Evolutionary conservation across 257 asterid species (phyloP).

Genomic region (Solanum verrucosum): DNA sequence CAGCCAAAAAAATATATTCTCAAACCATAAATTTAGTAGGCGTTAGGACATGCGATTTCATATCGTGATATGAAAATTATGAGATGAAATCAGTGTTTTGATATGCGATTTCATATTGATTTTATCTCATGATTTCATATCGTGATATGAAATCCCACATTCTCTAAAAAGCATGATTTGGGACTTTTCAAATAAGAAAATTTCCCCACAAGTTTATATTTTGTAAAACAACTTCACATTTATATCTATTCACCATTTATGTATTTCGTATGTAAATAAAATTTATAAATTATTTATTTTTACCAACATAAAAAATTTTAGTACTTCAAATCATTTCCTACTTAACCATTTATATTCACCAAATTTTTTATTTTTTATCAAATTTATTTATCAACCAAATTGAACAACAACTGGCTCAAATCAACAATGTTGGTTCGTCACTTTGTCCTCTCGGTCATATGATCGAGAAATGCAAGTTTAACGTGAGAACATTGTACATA

Average conservation of each 20-base stretch:
- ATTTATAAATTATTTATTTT: too few relatives aligned
- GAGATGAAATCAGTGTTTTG: too few relatives aligned
- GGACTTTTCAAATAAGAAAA: too few relatives aligned
- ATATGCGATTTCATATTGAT: too few relatives aligned
- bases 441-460: background rate
- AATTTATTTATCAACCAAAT: background rate
- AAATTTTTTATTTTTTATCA: background rate
- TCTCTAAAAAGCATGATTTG: too few relatives aligned
- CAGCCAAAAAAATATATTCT: background rate
- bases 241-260: background rate
- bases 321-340: background rate
- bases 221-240: too few relatives aligned
- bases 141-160: background rate
- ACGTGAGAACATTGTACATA: background rate
- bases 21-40: background rate
- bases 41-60: too few relatives aligned
- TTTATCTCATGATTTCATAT: too few relatives aligned
- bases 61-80: too few relatives aligned
- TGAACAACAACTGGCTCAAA: background rate
- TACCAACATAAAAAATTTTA: too few relatives aligned
- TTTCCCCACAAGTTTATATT: too few relatives aligned
- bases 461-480: background rate
- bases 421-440: background rate
- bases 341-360: background rate
- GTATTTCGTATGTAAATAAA: too few relatives aligned